Percentiles rank a stretch among this genome's conserved stretches.
phyloP scores from a whole-genome alignment of 2,329 filamentous ascomycete genomes.

The Colletotrichum neosansevieriae region DNA sequence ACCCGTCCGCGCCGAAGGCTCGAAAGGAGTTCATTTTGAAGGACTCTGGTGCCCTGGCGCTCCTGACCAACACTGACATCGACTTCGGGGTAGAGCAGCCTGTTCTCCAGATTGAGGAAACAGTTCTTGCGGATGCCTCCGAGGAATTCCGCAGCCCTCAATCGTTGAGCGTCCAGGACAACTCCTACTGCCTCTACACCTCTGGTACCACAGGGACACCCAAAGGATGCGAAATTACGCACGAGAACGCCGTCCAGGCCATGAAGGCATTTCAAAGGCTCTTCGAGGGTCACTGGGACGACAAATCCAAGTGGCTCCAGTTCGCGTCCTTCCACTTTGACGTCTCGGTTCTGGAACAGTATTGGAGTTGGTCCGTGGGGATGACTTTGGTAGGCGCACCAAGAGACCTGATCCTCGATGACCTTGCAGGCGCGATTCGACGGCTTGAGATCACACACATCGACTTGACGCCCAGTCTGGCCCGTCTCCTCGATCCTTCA shows the following conservation, averaged over 20 bases:
- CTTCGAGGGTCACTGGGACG: constrained; percentile 80
- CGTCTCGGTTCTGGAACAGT: constrained; percentile 92
- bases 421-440: constrained; percentile 79
- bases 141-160: constrained; percentile 46
- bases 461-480: constrained; percentile 89
- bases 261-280: constrained; percentile 88
- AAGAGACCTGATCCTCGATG: constrained; percentile 86
- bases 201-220: constrained; percentile 89
- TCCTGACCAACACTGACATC: constrained; percentile 66
- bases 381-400: constrained; percentile 87
- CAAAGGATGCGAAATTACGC: constrained; percentile 89
- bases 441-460: constrained; percentile 86
- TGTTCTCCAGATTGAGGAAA: constrained; percentile 50
- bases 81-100: constrained; percentile 50
- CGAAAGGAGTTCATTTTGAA: constrained; percentile 82
- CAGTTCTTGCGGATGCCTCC: constrained; percentile 43
- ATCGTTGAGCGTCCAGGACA: constrained; percentile 56
- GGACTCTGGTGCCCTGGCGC: constrained; percentile 75
- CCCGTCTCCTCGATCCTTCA: constrained; percentile 80
- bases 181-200: constrained; percentile 88
- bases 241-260: constrained; percentile 89
- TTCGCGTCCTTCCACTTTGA: constrained; percentile 97
- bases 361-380: constrained; percentile 94
- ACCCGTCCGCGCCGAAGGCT: constrained; percentile 77
- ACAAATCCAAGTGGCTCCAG: constrained; percentile 84